Conservation (phyloP, 164 flowering plant genomes). For the Kingdonia uniflora region DNA sequence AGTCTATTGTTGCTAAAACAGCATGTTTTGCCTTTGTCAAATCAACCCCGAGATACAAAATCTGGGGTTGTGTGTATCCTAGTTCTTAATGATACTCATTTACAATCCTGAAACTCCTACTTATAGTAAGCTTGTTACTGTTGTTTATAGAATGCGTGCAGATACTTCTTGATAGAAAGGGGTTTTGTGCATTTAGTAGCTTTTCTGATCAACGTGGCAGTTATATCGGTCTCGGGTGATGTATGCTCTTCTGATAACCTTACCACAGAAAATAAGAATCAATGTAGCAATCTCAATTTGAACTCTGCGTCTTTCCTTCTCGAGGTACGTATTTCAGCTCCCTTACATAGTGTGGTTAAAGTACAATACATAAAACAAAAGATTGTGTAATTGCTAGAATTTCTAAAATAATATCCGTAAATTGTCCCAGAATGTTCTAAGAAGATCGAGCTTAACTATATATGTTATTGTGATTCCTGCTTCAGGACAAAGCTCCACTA, state of each 20-base stretch:
- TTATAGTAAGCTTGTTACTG: neutral
- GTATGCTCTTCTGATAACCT: conserved; percentile 80
- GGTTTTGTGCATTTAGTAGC: conserved; percentile 71
- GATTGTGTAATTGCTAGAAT: too few relatives aligned
- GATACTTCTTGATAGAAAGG: conserved; percentile 81
- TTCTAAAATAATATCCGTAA: neutral
- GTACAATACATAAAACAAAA: neutral
- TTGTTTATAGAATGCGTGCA: conserved; percentile 40
- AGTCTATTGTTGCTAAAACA: too few relatives aligned
- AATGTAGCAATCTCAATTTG: conserved; percentile 61
- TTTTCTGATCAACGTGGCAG: conserved; percentile 75
- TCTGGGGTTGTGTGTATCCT: too few relatives aligned
- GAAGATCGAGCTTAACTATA: conserved; percentile 1
- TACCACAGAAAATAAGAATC: too few relatives aligned
- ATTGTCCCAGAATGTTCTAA: neutral
- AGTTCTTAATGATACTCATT: too few relatives aligned
- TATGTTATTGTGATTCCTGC: conserved; percentile 60
- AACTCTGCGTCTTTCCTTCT: conserved; percentile 85
- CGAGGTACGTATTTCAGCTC: conserved; percentile 29
- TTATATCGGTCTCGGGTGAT: conserved; percentile 82
- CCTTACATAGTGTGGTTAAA: neutral
- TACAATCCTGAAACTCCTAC: too few relatives aligned
- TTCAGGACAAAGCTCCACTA: conserved; percentile 85
- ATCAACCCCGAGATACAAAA: too few relatives aligned
- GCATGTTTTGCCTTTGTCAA: too few relatives aligned